Conservation (phyloP, 2,329 filamentous ascomycete genomes). For the Proliferodiscus dingleyae region DNA sequence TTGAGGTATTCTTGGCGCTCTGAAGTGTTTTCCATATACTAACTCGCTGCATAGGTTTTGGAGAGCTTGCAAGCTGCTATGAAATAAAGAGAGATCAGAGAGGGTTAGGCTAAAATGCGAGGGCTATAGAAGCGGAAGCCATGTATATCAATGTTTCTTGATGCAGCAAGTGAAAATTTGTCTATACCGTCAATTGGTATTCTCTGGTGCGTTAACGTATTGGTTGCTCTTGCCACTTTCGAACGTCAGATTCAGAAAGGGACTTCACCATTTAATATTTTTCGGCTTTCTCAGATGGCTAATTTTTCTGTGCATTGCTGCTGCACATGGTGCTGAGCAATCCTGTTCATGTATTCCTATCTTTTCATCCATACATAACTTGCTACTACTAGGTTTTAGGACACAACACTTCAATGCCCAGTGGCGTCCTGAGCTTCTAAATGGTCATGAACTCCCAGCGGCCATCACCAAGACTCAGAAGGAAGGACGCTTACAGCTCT, state of each 20-base stretch:
- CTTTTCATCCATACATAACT: slow-evolving; percentile 5
- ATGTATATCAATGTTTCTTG: slow-evolving; percentile 32
- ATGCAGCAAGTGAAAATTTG: slow-evolving; percentile 21
- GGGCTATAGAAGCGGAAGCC: slow-evolving; percentile 27
- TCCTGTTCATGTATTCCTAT: not conserved
- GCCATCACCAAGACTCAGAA: slow-evolving; percentile 7
- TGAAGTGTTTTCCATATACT: slow-evolving; percentile 1
- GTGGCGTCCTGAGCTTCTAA: not conserved
- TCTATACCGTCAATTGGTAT: not conserved
- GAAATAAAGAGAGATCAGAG: slow-evolving; percentile 54
- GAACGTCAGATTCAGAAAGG: not conserved
- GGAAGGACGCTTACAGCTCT: slow-evolving; percentile 5
- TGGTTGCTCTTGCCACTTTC: slow-evolving; percentile 11
- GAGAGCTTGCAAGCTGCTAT: slow-evolving; percentile 76
- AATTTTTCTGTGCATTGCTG: not conserved
- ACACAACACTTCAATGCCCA: slow-evolving; percentile 4
- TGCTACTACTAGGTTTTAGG: slow-evolving; percentile 8
- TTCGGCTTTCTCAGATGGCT: not conserved
- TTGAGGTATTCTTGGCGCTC: slow-evolving; percentile 65
- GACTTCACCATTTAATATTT: not conserved
- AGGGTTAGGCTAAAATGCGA: slow-evolving; percentile 12
- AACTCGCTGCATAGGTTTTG: slow-evolving; percentile 59
- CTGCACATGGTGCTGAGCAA: not conserved
- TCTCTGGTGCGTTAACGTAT: not conserved
- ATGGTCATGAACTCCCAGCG: slow-evolving; percentile 24